A percentile compares a stretch with the other conserved stretches of the same genome.
Conservation (phyloP, 768 basidiomycete species). For the Cystobasidiopsis lactophilus region DNA sequence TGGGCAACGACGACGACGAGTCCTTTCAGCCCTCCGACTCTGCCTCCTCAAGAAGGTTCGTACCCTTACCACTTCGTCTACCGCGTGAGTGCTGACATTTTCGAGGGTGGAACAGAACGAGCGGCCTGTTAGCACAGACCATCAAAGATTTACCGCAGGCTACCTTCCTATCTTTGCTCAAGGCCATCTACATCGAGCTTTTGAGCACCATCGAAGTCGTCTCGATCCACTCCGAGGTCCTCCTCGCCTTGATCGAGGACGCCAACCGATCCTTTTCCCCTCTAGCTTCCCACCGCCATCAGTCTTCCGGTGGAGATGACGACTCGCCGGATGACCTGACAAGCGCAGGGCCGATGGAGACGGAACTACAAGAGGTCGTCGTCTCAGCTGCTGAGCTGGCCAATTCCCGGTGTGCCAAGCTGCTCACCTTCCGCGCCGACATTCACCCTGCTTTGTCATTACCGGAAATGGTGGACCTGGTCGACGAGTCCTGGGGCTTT, state of each 20-base stretch:
- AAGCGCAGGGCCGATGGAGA: neutral
- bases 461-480: slow-evolving; percentile 52
- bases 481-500: slow-evolving; percentile 71
- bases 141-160: slow-evolving; percentile 35
- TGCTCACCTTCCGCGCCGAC: slow-evolving; percentile 54
- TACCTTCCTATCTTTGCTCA: slow-evolving; percentile 7
- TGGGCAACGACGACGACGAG: too few relatives aligned
- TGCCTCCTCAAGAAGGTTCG: too few relatives aligned
- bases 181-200: slow-evolving; percentile 3
- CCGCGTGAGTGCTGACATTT: too few relatives aligned
- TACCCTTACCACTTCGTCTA: too few relatives aligned
- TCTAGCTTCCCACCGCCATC: neutral
- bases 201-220: slow-evolving; percentile 14
- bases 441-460: slow-evolving; percentile 53
- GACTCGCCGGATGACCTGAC: too few relatives aligned
- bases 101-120: too few relatives aligned
- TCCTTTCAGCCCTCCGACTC: too few relatives aligned
- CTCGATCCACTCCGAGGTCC: slow-evolving; percentile 9
- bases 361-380: slow-evolving; percentile 54
- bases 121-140: too few relatives aligned
- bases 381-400: slow-evolving; percentile 63
- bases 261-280: neutral
- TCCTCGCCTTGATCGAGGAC: neutral
- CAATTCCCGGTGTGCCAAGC: slow-evolving; percentile 56
- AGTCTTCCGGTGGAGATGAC: neutral